phyloP scores from a whole-genome alignment of 2,329 filamentous ascomycete genomes.

The Ascochyta pisi region DNA sequence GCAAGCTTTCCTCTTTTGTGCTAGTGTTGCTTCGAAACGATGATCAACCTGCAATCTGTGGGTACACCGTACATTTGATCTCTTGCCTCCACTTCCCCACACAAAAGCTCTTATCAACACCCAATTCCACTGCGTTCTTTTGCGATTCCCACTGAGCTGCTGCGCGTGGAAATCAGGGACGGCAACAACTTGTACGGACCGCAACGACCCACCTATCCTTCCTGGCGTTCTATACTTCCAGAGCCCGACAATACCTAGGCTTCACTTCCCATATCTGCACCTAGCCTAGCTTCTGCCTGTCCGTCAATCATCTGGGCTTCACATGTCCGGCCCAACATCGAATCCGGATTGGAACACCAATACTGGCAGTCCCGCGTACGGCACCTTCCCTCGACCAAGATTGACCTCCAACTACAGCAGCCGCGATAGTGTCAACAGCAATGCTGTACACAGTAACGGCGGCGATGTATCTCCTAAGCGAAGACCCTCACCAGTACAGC shows the following conservation, averaged over 20 bases:
- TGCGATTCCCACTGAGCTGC: background rate
- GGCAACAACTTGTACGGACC: too few species aligned
- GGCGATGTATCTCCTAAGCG: constrained; percentile 32
- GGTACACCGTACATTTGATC: constrained; percentile 5
- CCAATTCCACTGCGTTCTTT: background rate
- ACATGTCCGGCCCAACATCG: constrained; percentile 40
- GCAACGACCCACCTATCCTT: background rate
- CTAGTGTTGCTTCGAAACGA: constrained; percentile 15
- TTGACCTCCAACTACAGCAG: constrained; percentile 23
- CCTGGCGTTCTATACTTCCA: background rate
- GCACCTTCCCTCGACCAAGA: constrained; percentile 31
- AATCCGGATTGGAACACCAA: constrained; percentile 32
- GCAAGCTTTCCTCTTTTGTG: background rate
- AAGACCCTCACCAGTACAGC: constrained; percentile 22
- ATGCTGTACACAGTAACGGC: constrained; percentile 26
- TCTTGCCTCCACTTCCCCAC: constrained; percentile 6
- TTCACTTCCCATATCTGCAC: background rate
- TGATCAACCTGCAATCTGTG: constrained; percentile 9
- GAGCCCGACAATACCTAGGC: background rate
- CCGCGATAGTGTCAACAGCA: constrained; percentile 29
- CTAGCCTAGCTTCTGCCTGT: background rate
- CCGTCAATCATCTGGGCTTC: constrained; percentile 9
- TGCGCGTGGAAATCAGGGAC: background rate
- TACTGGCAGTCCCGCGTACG: constrained; percentile 31
- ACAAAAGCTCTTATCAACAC: background rate